Evolutionary conservation across 306 rosid species (phyloP), one percentile per base, ranked within the genome.

Genomic region (Casuarina glauca): DNA sequence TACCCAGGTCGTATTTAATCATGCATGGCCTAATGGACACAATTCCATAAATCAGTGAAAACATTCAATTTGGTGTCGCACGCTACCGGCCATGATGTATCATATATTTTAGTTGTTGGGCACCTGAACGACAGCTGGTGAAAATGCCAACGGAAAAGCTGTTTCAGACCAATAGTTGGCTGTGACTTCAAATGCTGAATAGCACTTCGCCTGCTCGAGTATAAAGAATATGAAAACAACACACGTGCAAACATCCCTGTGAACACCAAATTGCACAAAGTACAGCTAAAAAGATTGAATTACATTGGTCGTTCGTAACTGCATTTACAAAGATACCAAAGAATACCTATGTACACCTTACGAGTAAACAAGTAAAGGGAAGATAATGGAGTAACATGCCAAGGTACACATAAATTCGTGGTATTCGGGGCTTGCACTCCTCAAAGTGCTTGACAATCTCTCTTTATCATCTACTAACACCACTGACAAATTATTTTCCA

Each of bases 271-370:
- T 16, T 63, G 73, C 0, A 62, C 44, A 19, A 51, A 68, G 11
- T 20, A 64, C 1, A 43, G 52, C n/a, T 42, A 80, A 74, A 11
- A 44, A 10, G 71, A 36, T 39, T 62, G 63, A 20, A 82, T 70
- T 12, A 46, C 39, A 15, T n/a, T 39, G 74, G 38, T 66, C 64
- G 54, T 63, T 52, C 57, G 8, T 1, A 10, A 42, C 54, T 49
- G 53, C 78, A 83, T 83, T 62, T 83, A 83, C 86, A 75, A 39
- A 70, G 63, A 70, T 9, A 44, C 48, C 51, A 72, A 82, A 48
- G 69, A 74, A 20, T 52, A 58, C 42, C 68, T 36, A 4, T 7
- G 71, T 51, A 41, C 49, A 63, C 20, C 78, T 6, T 61, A 0
- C 6, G 51, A 46, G 74, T 50, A 43, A 16, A 36, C 4, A 3